These are phyloP conservation scores for Microsporum ferrugineum DNA, from an alignment of 2,329 filamentous ascomycete genomes.

Conservation along the genomic window DNA sequence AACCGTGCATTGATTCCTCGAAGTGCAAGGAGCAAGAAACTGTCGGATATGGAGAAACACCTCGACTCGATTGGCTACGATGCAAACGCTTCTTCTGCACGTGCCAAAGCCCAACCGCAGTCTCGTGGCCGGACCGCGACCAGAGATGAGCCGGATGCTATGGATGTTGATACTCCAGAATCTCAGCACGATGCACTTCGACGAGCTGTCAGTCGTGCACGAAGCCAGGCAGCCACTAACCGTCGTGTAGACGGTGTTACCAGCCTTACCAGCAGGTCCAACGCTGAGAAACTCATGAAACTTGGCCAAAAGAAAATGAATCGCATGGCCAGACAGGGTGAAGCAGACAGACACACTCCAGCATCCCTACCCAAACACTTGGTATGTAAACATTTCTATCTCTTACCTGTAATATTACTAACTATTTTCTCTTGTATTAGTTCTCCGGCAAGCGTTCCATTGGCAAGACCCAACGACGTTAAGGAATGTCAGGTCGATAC, in stretches of 20 bases:
- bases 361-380: constrained; percentile 80
- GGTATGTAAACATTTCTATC: constrained; percentile 38
- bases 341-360: constrained; percentile 82
- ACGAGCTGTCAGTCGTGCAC: constrained; percentile 61
- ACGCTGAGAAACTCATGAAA: constrained; percentile 79
- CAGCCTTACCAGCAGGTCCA: constrained; percentile 53
- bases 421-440: constrained; percentile 35
- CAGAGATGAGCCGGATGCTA: constrained; percentile 49
- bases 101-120: constrained; percentile 39
- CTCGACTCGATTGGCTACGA: constrained; percentile 76
- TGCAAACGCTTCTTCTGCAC: constrained; percentile 60
- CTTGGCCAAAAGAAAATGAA: constrained; percentile 97
- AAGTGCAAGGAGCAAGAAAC: constrained; percentile 64
- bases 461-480: constrained; percentile 59
- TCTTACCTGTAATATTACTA: constrained; percentile 4
- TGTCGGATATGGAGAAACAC: constrained; percentile 76
- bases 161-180: constrained; percentile 33
- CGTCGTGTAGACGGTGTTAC: constrained; percentile 46
- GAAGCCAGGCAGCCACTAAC: constrained; percentile 41
- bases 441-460: constrained; percentile 85
- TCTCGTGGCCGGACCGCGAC: constrained; percentile 63
- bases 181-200: constrained; percentile 40
- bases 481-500: constrained; percentile 10
- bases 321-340: constrained; percentile 90
- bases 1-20: constrained; percentile 90